Base-by-base conservation (phyloP, 2,329 filamentous ascomycete genomes). In the Aspergillus texensis region DNA sequence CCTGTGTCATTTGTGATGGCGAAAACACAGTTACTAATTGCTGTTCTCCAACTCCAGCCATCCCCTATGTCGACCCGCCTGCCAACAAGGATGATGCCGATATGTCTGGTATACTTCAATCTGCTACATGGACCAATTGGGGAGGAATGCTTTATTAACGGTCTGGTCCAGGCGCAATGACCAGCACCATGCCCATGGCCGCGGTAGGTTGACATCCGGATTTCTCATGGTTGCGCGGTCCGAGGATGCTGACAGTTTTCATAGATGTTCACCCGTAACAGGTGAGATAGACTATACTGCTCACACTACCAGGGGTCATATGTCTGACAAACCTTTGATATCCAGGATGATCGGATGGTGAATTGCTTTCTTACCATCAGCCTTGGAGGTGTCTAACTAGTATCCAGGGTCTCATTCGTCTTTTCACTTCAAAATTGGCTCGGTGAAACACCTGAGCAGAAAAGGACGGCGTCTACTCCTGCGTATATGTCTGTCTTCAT, bases 161-260 rank as follows among this genome's bases (percentile, higher is more conserved):
- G 16, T 63, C 52, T 64, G 14, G 30, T 39, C 61, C 46, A 86
- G 85, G 84, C 71, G 87, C 86, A 56, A 84, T 89, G 81, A 83
- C 85, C 59, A 94, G 90, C 74, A 96, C 94, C 41, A 84, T 98
- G 75, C 94, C 94, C 63, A 97, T 97, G 94, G 93, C 92, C 63
- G 94, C 94, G 67, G 87, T 89, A 81, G 78, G 83, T 83, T 65
- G 45, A 57, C 59, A 14, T 26, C 48, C 21, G 14, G 41, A 26
- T 32, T 11, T 32, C 48, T 30, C 34, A 39, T 43, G 24, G 21
- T 41, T 39, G 14, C 30, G 24, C 26, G 43, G n/a, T 50, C 65
- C 14, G 32, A 24, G 53, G 55, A 65, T 63, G 63, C 69, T 73
- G 62, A 74, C 62, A 52, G 5, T 36, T 48, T n/a, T 46, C 36